Percentiles rank a stretch among this genome's conserved stretches.
Conservation (phyloP, 2,329 filamentous ascomycete genomes). For the Cladosporium austrohemisphaericum region DNA sequence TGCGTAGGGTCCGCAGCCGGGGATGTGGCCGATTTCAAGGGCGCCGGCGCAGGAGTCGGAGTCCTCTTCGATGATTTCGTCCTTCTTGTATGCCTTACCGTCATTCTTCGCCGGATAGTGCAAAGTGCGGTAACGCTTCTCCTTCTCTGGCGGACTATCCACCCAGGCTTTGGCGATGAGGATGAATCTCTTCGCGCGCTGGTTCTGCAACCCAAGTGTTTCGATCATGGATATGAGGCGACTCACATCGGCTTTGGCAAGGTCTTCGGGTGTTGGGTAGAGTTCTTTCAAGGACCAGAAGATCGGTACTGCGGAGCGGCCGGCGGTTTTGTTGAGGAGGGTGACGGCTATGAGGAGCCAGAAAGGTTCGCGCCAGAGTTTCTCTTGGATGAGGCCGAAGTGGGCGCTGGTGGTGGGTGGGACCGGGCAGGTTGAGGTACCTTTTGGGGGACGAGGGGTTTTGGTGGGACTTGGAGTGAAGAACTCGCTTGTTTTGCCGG, state of each 20-base stretch:
- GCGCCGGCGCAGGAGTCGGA: slow-evolving; percentile 47
- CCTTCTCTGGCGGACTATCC: slow-evolving; percentile 56
- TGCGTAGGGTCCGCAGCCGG: slow-evolving; percentile 72
- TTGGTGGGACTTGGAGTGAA: slow-evolving; percentile 29
- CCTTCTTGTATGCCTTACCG: slow-evolving; percentile 47
- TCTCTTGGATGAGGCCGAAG: slow-evolving; percentile 84
- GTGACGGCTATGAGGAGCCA: slow-evolving; percentile 76
- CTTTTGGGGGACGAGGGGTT: slow-evolving; percentile 24
- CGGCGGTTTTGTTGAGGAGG: slow-evolving; percentile 78
- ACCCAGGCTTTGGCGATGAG: slow-evolving; percentile 68
- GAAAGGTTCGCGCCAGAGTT: slow-evolving; percentile 70
- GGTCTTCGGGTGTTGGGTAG: slow-evolving; percentile 63
- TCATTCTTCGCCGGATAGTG: slow-evolving; percentile 53
- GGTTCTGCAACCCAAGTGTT: slow-evolving; percentile 66
- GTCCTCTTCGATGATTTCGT: slow-evolving; percentile 45
- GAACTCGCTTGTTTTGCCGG: background rate
- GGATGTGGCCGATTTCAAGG: slow-evolving; percentile 85
- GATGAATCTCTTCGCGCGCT: slow-evolving; percentile 65
- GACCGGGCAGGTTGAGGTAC: slow-evolving; percentile 53
- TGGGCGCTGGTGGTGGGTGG: slow-evolving; percentile 58
- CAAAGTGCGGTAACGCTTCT: slow-evolving; percentile 54
- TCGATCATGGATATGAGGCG: slow-evolving; percentile 62
- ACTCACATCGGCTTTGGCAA: slow-evolving; percentile 55
- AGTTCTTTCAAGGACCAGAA: slow-evolving; percentile 64
- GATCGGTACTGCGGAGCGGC: slow-evolving; percentile 68